Evolutionary conservation across 305 asterid genomes (phyloP), one percentile per base, ranked within the genome.

Genomic region (Rubia peregrina): DNA sequence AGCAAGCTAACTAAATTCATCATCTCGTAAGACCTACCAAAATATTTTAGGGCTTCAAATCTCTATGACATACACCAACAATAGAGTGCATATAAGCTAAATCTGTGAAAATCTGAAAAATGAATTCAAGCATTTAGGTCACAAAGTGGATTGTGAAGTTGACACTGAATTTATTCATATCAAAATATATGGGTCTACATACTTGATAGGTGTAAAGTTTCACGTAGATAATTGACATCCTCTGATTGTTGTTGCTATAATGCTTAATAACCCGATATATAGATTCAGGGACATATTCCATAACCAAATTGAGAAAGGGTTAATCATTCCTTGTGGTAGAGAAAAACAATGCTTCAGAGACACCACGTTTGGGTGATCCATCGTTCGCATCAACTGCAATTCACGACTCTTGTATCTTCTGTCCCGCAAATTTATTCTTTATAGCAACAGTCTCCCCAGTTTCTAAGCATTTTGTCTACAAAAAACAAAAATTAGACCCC

Each of bases 51-150:
- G 96, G 96, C 84, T 92, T 92, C 86, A 92, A 83, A 77, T 91
- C 97, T 85, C 98, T 84, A 77, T 90, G 97, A 78, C 97, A 93
- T 74, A 89, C 95, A 36, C 94, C 91, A 71, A 94, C 83, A 80
- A 93, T 97, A 75, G 88, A 79, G 73, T 93, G 98, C 98, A 93
- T 89, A 78, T 93, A 91, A 0, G 98, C 97, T 84, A 93, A 79
- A 70, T 97, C 98, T 80, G 94, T 84, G 80, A 93, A 91, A 71
- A 93, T 90, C 97, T 93, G 87, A 72, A 75, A 64, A 71, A 73
- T 70, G 2, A 8, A 51, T 6, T 53, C 63, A 71, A 61, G 53
- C 30, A 63, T 60, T 69, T 43, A 72, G 60, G 61, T 56, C 60
- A 63, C 44, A n/a, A n/a, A n/a, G n/a, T n/a, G n/a, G 24, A 21